Percentiles rank a stretch among this genome's conserved stretches.
Conservation (phyloP, 176 grass and related monocot species). For the Oryza rufipogon region DNA sequence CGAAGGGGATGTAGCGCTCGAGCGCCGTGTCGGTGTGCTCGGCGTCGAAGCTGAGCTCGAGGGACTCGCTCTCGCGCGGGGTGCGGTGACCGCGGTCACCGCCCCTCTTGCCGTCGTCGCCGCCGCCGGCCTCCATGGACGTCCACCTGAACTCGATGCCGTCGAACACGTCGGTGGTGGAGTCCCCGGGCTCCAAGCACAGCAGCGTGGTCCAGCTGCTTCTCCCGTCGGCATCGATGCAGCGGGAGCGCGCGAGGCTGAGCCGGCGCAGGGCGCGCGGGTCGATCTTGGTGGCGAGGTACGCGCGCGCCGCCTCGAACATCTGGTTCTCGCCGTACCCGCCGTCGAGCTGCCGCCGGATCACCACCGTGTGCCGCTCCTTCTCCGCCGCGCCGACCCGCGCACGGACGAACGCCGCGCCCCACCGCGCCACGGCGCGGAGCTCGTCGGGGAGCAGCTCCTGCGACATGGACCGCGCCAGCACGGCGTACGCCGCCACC, state of each 20-base stretch:
- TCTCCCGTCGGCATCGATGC: not conserved
- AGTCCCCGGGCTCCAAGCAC: slow-evolving; percentile 24
- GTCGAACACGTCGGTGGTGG: slow-evolving; percentile 2
- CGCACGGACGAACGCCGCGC: not conserved
- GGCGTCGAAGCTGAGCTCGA: slow-evolving; percentile 16
- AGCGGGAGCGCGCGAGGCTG: not conserved
- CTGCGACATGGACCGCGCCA: not conserved
- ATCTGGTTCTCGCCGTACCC: not conserved
- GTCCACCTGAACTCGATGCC: slow-evolving; percentile 11
- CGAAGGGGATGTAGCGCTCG: slow-evolving; percentile 5
- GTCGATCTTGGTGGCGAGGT: slow-evolving; percentile 17
- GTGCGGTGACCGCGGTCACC: not conserved
- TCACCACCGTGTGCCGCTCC: not conserved
- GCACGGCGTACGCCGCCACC: not conserved
- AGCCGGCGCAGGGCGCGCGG: not conserved
- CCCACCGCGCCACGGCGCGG: not conserved
- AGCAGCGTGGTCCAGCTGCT: not conserved
- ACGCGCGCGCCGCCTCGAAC: slow-evolving; percentile 5
- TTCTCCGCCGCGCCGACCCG: not conserved
- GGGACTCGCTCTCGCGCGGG: not conserved
- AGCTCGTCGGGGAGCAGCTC: slow-evolving; percentile 11
- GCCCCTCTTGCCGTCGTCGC: not conserved
- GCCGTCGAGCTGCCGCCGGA: not conserved
- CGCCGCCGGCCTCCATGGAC: too few relatives aligned
- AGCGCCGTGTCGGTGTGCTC: not conserved